Evolutionary conservation across 257 asterid genomes (phyloP), one percentile per base, ranked within the genome.

Genomic region (Solanum arcanum): DNA sequence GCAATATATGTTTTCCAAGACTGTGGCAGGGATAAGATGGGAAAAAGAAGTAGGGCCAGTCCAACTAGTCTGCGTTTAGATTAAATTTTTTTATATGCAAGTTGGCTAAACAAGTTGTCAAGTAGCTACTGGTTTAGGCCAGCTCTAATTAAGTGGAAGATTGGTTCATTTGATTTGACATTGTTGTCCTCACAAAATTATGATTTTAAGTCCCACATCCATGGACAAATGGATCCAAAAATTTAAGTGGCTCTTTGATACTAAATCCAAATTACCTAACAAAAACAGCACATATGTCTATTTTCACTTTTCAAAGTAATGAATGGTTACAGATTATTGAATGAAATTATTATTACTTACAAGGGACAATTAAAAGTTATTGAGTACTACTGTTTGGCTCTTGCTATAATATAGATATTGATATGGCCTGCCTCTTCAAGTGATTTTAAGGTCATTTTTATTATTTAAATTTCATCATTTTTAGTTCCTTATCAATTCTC

Each of bases 21-120:
- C 41, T 68, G 42, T 27, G 18, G 87, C 52, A 68, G 16, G 66
- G 87, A 85, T 85, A 41, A 37, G 86, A 66, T 15, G 31, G 52
- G 62, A 42, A 10, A 10, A 42, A 39, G 33, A 42, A 25, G 46
- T 84, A 47, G 80, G 87, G 12, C 33, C 72, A 25, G 3, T 39
- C 87, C 83, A 72, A 41, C 31, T 47, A 7, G 44, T 81, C 46
- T 81, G 69, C 18, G 62, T 70, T 83, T 60, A 59, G 88, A 69
- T 88, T 86, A 74, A 56, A 75, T 78, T 82, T 83, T 83, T 33
- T 69, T 56, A 44, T 44, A 83, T 86, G 76, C 89, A 90, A 91
- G 91, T 91, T 87, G 91, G 31, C 46, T 25, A 52, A n/a, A 82
- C 90, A 90, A 89, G 92, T 90, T 87, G 91, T 64, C 87, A 47